Conservation (phyloP, 306 rosid species). For the Carpinus fangiana region DNA sequence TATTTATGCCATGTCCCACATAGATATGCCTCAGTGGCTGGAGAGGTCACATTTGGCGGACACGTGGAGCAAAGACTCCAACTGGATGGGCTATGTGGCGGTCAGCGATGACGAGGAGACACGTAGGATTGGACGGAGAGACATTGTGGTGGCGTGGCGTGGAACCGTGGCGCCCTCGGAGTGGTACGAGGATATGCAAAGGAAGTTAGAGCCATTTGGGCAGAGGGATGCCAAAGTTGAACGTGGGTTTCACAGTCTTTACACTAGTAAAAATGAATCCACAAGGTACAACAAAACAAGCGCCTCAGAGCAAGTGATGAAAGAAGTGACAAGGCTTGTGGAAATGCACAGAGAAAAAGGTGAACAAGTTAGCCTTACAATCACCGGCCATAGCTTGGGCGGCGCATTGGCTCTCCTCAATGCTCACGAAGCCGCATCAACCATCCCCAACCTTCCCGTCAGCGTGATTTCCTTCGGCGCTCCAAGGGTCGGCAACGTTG, state of each 20-base stretch:
- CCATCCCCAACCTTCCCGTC: constrained; percentile 38
- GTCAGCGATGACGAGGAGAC: constrained; percentile 57
- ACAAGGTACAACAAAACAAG: constrained; percentile 64
- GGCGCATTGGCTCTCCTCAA: constrained; percentile 65
- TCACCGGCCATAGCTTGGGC: constrained; percentile 78
- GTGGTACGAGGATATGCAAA: constrained; percentile 64
- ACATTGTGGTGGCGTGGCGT: constrained; percentile 62
- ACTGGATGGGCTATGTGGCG: constrained; percentile 67
- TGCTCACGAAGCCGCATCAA: constrained; percentile 53
- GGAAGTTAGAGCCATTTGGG: constrained; percentile 51
- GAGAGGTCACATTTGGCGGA: constrained; percentile 52
- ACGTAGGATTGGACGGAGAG: constrained; percentile 56
- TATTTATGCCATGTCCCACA: constrained; percentile 62
- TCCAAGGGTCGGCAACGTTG: constrained; percentile 68
- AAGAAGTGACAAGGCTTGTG: constrained; percentile 40
- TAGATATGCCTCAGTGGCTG: constrained; percentile 60
- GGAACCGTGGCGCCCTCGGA: constrained; percentile 67
- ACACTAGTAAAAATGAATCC: constrained; percentile 45
- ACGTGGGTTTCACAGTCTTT: constrained; percentile 62
- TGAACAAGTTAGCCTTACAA: constrained; percentile 60
- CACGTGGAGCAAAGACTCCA: constrained; percentile 68
- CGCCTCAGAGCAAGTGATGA: constrained; percentile 68
- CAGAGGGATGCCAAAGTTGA: constrained; percentile 53
- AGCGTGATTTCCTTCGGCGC: constrained; percentile 71
- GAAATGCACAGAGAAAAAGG: constrained; percentile 37